Conservation (phyloP, 108 stramenopile species). For the Nitzschia palea region DNA sequence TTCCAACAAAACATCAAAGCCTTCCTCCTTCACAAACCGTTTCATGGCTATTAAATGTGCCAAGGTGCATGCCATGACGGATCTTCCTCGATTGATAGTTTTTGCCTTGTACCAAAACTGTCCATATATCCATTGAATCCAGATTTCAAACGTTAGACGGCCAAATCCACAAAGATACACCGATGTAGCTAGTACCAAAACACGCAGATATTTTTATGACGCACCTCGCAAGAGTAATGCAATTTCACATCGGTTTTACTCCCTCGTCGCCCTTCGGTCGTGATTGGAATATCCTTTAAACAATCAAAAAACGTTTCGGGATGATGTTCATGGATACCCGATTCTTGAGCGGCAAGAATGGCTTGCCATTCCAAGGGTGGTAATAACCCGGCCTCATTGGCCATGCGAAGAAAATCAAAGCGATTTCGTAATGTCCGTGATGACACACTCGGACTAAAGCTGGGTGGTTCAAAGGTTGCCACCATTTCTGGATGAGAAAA, state of each 20-base stretch:
- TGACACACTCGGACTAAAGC: constrained; percentile 74
- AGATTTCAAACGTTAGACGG: too few relatives aligned
- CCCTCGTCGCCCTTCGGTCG: constrained; percentile 54
- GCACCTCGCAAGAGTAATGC: constrained; percentile 52
- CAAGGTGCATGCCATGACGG: constrained; percentile 75
- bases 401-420: constrained; percentile 45
- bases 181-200: too few relatives aligned
- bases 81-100: constrained; percentile 73
- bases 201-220: too few relatives aligned
- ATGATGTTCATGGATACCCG: background rate
- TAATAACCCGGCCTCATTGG: constrained; percentile 67
- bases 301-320: constrained; percentile 36
- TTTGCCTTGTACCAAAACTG: constrained; percentile 86
- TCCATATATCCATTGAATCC: too few relatives aligned
- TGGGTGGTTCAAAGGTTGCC: constrained; percentile 63
- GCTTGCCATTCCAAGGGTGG: constrained; percentile 67
- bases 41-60: constrained; percentile 87
- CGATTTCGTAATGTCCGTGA: constrained; percentile 64
- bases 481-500: constrained; percentile 61
- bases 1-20: constrained; percentile 87
- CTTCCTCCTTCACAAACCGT: constrained; percentile 41
- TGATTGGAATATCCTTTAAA: constrained; percentile 33
- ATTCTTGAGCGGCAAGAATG: constrained; percentile 19
- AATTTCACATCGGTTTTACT: constrained; percentile 49
- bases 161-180: too few relatives aligned